Percentiles rank a stretch among this genome's conserved stretches.
Conservation (phyloP, 2,329 filamentous ascomycete species). For the Venturia effusa region DNA sequence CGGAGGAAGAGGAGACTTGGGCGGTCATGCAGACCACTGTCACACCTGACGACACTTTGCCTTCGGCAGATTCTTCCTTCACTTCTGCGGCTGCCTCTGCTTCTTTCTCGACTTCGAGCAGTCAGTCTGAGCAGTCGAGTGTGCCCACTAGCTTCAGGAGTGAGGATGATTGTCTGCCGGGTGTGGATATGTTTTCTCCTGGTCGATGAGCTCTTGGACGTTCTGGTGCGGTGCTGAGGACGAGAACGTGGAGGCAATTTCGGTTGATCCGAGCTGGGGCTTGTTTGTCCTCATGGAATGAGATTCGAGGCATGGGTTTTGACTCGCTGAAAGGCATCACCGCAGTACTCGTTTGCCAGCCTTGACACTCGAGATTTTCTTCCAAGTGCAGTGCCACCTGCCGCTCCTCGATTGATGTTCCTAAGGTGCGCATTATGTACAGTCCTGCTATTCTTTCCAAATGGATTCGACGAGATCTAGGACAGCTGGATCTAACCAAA, state of each 20-base stretch:
- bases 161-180: not conserved
- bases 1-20: slow-evolving; percentile 54
- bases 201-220: not conserved
- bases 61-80: slow-evolving; percentile 75
- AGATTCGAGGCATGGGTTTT: no score
- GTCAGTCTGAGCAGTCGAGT: slow-evolving; percentile 10
- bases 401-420: no score
- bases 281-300: no score
- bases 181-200: not conserved
- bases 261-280: no score
- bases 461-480: not conserved
- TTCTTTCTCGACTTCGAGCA: slow-evolving; percentile 5
- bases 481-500: not conserved
- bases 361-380: not conserved
- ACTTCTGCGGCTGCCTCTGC: slow-evolving; percentile 46
- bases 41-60: slow-evolving; percentile 68
- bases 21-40: slow-evolving; percentile 71
- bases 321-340: no score
- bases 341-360: not conserved
- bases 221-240: no score
- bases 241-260: no score
- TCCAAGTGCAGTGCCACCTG: no score
- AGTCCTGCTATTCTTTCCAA: not conserved
- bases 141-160: not conserved
- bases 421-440: not conserved